Evolutionary conservation across 163 green algal genomes (phyloP).

Genomic region (Chloromonas sp.): DNA sequence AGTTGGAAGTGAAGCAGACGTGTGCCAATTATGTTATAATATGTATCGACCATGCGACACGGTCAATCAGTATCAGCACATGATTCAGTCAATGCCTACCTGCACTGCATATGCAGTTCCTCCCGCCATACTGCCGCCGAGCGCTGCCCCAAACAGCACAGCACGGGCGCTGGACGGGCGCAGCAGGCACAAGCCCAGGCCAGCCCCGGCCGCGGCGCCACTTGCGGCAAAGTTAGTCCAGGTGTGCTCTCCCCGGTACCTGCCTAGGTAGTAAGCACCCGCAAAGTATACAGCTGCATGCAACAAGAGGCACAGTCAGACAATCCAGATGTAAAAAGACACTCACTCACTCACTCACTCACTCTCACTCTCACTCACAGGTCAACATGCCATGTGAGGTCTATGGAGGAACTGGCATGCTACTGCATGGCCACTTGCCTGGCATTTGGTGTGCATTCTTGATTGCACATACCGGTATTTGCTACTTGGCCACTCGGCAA

Average conservation of each 20-base stretch:
- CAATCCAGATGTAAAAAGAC: background rate
- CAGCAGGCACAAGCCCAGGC: conserved; percentile 22
- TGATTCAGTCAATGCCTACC: too few species aligned
- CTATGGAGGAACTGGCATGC: too few species aligned
- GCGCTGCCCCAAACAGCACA: conserved; percentile 15
- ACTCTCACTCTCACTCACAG: background rate
- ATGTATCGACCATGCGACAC: too few species aligned
- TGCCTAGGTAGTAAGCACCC: conserved; percentile 35
- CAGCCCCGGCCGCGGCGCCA: conserved; percentile 14
- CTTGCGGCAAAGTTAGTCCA: conserved; percentile 33
- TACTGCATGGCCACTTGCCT: too few species aligned
- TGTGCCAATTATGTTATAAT: too few species aligned
- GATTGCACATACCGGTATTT: too few species aligned
- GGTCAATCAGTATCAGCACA: too few species aligned
- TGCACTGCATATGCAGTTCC: too few species aligned
- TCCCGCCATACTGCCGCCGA: conserved; percentile 12
- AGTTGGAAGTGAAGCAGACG: too few species aligned
- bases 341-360: background rate
- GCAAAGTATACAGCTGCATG: conserved; percentile 29
- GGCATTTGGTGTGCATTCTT: too few species aligned
- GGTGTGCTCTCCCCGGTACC: conserved; percentile 19
- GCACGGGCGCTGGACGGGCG: conserved; percentile 18
- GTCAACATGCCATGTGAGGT: background rate
- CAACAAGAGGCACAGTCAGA: background rate
- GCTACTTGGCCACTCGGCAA: too few species aligned